phyloP scores from a whole-genome alignment of 768 basidiomycete species.

The Pulveroboletus sp. region DNA sequence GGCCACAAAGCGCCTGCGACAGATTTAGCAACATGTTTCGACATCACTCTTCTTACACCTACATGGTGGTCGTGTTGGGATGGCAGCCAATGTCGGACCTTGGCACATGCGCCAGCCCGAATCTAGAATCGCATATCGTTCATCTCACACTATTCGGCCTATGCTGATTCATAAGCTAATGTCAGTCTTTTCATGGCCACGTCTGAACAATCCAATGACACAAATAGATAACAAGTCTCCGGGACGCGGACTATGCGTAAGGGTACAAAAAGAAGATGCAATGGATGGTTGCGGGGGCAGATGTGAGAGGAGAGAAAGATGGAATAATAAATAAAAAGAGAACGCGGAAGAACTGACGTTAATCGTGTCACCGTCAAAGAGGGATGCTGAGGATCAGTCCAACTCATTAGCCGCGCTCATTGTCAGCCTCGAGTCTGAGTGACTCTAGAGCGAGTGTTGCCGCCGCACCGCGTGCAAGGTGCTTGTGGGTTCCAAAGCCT shows the following conservation, averaged over 20 bases:
- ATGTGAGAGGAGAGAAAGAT: not conserved
- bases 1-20: conserved; percentile 5
- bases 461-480: conserved; percentile 46
- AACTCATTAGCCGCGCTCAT: conserved; percentile 12
- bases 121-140: conserved; percentile 5
- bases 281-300: not conserved
- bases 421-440: conserved; percentile 29
- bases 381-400: not conserved
- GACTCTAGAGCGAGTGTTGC: conserved; percentile 32
- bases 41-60: not conserved
- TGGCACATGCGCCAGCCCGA: conserved; percentile 6
- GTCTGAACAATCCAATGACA: conserved; percentile 2
- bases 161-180: not conserved
- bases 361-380: not conserved
- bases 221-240: conserved; percentile 13
- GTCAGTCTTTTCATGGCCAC: conserved; percentile 7
- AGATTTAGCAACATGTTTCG: conserved; percentile 11
- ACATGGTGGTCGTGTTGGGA: no score
- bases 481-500: conserved; percentile 50
- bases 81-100: conserved; percentile 8
- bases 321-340: conserved; percentile 8
- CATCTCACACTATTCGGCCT: conserved; percentile 9
- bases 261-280: conserved; percentile 8
- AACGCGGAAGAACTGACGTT: not conserved
- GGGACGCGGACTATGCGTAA: conserved; percentile 2